A percentile compares a stretch with the other conserved stretches of the same genome.
phyloP scores from a whole-genome alignment of 148 eudicot genomes.

The Silene latifolia region DNA sequence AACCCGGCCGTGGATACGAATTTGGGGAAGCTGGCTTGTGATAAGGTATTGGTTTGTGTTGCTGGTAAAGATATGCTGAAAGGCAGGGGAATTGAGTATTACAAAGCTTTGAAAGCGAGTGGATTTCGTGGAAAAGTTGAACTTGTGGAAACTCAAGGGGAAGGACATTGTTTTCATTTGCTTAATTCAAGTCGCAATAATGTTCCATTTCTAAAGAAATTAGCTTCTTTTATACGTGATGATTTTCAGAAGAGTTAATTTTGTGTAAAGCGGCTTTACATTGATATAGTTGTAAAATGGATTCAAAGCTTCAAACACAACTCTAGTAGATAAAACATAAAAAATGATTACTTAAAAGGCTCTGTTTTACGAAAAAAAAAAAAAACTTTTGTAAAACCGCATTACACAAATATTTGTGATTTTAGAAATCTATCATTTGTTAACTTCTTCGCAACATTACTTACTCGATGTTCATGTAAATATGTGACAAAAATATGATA shows the following conservation, averaged over 20 bases:
- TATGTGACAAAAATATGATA: neutral
- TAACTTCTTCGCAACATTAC: too few relatives aligned
- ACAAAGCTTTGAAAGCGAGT: conserved; percentile 17
- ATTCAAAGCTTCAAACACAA: too few relatives aligned
- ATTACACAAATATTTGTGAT: too few relatives aligned
- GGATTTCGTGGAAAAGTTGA: conserved; percentile 35
- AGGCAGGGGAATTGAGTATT: conserved; percentile 26
- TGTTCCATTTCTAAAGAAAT: neutral
- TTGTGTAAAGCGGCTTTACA: too few relatives aligned
- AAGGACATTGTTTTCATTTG: conserved; percentile 42
- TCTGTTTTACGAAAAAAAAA: too few relatives aligned
- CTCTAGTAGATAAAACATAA: too few relatives aligned
- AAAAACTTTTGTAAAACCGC: too few relatives aligned
- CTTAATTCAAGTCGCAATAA: neutral
- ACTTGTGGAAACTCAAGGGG: conserved; percentile 32
- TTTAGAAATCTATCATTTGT: too few relatives aligned
- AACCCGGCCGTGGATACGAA: conserved; percentile 37
- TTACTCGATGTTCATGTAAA: too few relatives aligned
- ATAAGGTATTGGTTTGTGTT: conserved; percentile 33
- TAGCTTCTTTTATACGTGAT: conserved; percentile 13
- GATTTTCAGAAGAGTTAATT: too few relatives aligned
- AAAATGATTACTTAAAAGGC: neutral
- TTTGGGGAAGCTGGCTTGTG: conserved; percentile 24
- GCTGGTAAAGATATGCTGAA: conserved; percentile 31
- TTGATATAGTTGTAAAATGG: too few relatives aligned